These are phyloP conservation scores for Echinochloa phyllopogon DNA, from an alignment of 176 grass and related monocot genomes.

Conservation along the genomic window DNA sequence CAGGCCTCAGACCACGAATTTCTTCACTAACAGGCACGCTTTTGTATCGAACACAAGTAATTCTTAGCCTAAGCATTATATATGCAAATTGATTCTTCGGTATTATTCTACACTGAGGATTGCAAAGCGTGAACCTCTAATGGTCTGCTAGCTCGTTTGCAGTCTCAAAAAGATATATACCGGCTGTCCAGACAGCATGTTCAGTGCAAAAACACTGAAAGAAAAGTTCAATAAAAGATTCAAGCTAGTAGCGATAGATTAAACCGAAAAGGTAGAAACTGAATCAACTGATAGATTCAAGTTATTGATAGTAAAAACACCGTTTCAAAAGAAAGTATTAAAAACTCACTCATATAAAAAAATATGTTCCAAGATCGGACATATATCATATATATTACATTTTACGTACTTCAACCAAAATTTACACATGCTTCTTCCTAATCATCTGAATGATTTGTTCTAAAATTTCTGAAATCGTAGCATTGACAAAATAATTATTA, in stretches of 20 bases:
- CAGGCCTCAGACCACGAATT: not conserved
- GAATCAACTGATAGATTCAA: too few species aligned
- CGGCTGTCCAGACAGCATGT: not conserved
- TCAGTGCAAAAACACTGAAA: not conserved
- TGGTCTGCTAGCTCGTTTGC: not conserved
- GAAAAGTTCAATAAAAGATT: not conserved
- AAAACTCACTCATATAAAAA: too few species aligned
- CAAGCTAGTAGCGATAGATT: too few species aligned
- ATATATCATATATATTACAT: too few species aligned
- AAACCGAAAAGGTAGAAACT: too few species aligned
- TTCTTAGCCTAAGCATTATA: not conserved
- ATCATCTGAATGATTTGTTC: too few species aligned
- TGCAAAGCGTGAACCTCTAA: not conserved
- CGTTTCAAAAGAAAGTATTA: too few species aligned
- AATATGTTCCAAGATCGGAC: too few species aligned
- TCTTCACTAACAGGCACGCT: not conserved
- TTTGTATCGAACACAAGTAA: not conserved
- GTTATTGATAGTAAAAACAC: too few species aligned
- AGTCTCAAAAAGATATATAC: not conserved
- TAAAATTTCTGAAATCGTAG: not conserved
- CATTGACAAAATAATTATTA: not conserved
- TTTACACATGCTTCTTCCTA: too few species aligned
- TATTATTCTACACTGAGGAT: not conserved
- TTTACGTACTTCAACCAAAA: too few species aligned
- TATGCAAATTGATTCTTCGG: not conserved